Percentiles rank a stretch among this genome's conserved stretches.
Evolutionary conservation across 352 stramenopile species (phyloP).

Genomic region (Globisporangium takayamanum): DNA sequence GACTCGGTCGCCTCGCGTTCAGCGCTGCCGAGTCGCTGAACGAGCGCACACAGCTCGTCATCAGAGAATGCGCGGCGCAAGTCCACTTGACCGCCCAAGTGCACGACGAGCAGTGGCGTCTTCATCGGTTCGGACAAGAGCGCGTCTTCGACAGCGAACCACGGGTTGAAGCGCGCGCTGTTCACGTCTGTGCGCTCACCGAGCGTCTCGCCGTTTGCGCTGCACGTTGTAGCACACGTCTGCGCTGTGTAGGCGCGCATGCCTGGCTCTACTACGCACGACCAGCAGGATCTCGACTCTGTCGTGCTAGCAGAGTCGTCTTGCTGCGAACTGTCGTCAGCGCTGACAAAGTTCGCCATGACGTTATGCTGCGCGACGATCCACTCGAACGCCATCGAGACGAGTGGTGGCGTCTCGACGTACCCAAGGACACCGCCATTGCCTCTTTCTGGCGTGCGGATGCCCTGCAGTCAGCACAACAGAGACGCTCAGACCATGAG

Average conservation of each 20-base stretch:
- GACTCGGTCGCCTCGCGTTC: not conserved
- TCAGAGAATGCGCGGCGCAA: constrained; percentile 36
- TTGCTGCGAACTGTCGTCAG: not conserved
- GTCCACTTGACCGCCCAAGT: constrained; percentile 59
- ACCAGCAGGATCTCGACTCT: constrained; percentile 23
- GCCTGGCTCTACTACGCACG: constrained; percentile 25
- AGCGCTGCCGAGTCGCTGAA: constrained; percentile 9
- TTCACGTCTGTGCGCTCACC: constrained; percentile 26
- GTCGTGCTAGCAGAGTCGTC: not conserved
- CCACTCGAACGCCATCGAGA: constrained; percentile 41
- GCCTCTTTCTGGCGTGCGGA: constrained; percentile 20
- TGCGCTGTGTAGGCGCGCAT: constrained; percentile 33
- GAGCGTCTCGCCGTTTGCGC: constrained; percentile 34
- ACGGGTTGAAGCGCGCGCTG: constrained; percentile 49
- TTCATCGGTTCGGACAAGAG: constrained; percentile 48
- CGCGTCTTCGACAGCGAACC: constrained; percentile 45
- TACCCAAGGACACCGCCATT: constrained; percentile 12
- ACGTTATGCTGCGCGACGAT: constrained; percentile 46
- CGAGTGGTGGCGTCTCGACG: constrained; percentile 31
- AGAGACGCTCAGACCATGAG: not conserved
- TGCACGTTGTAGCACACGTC: constrained; percentile 20
- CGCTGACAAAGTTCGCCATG: constrained; percentile 3
- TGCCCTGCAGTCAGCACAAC: constrained; percentile 19
- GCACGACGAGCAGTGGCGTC: constrained; percentile 40
- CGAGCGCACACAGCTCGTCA: constrained; percentile 27